Evolutionary conservation across 306 rosid species (phyloP), one percentile per base, ranked within the genome.

Genomic region (Betula pendula): DNA sequence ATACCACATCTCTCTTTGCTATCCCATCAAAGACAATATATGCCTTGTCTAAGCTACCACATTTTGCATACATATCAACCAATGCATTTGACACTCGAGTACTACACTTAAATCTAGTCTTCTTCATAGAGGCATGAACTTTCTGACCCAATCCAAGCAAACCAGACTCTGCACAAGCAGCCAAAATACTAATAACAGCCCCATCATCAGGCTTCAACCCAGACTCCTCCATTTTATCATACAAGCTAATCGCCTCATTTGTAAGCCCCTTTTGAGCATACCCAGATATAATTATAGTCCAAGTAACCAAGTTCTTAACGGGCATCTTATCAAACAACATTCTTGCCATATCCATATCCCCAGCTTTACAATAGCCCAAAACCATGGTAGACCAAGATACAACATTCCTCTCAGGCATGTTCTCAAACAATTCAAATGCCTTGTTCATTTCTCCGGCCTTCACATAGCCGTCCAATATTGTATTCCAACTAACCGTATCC

Each of bases 61-160:
- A 90, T 70, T 93, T 95, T 1, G 93, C 90, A 86, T 90, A 95
- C 96, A 95, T 95, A 76, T 92, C 96, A 63, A 92, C 78, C 83
- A 90, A 78, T 0, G 97, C 91, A 77, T 92, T 95, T 73, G 86
- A 90, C 42, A 92, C 89, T 35, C 81, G 84, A 72, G 87, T 88
- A 79, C 80, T 83, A 69, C 96, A 86, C 68, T 85, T 85, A 78
- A 84, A 84, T 72, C 84, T 78, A 71, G 50, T 63, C 85, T 83
- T 92, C 81, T 59, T 49, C 12, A 89, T 81, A 5, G 89, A 89
- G 14, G 65, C 83, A 25, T 90, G 95, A 67, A 92, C 83, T 66
- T 83, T 94, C 88, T 82, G 81, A 51, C 97, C 97, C 81, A 93
- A 81, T 4, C 82, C 84, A 35, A 85, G 84, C 85, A 89, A 83